Conservation (phyloP, 2,329 filamentous ascomycete species). For the Penicillium occitanis region DNA sequence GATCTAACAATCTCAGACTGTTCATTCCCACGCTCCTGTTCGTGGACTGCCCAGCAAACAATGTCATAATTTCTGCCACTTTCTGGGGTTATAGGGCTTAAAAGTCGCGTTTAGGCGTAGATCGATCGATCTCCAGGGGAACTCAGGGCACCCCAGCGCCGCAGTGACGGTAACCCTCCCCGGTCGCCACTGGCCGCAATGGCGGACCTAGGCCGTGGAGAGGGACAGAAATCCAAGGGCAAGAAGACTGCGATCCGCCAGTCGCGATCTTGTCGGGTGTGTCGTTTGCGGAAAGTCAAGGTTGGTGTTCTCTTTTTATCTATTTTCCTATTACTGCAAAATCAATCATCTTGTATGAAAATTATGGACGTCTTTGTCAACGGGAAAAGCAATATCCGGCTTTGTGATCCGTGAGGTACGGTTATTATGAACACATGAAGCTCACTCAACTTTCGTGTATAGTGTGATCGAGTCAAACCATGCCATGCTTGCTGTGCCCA, state of each 20-base stretch:
- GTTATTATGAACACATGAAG: not conserved
- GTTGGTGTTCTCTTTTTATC: conserved; percentile 26
- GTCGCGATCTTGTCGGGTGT: conserved; percentile 41
- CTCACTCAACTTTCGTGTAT: not conserved
- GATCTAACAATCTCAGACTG: conserved; percentile 18
- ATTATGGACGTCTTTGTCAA: not conserved
- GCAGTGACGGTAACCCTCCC: conserved; percentile 14
- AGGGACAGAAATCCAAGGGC: conserved; percentile 10
- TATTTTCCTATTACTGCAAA: conserved; percentile 15
- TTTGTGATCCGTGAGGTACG: not conserved
- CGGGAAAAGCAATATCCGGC: not conserved
- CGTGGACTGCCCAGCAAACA: conserved; percentile 8
- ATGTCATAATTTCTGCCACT: conserved; percentile 5
- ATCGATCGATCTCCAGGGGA: conserved; percentile 1
- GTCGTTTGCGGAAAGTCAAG: conserved; percentile 42
- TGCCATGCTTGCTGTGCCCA: conserved; percentile 43
- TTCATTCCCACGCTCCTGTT: conserved; percentile 15
- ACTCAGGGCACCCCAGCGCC: conserved; percentile 6
- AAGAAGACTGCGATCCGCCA: conserved; percentile 34
- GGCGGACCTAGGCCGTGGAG: conserved; percentile 17
- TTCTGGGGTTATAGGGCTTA: not conserved
- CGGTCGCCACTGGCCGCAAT: conserved; percentile 19
- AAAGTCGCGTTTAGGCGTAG: conserved; percentile 6
- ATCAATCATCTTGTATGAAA: not conserved
- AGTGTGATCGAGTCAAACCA: conserved; percentile 42